A percentile compares a stretch with the other conserved stretches of the same genome.
Conservation (phyloP, 192 early-diverging fungal genomes). For the Spizellomyces punctatus region DNA sequence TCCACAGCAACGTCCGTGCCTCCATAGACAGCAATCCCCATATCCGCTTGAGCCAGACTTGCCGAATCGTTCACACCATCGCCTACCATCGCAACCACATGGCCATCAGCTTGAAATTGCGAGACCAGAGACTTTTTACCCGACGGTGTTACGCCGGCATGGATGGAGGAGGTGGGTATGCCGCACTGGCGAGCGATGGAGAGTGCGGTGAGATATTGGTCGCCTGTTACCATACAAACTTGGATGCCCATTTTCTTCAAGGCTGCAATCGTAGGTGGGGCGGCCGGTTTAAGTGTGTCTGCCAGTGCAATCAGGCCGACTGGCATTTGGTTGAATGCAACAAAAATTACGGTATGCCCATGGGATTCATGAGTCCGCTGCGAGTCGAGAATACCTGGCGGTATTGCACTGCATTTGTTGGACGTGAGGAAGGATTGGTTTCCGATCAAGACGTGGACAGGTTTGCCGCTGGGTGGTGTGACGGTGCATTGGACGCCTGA, state of each 20-base stretch:
- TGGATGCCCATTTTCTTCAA: conserved; percentile 75
- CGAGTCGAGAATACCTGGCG: conserved; percentile 36
- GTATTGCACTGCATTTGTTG: conserved; percentile 46
- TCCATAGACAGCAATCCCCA: conserved; percentile 86
- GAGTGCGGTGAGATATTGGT: conserved; percentile 81
- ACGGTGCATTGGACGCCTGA: conserved; percentile 69
- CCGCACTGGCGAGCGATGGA: conserved; percentile 82
- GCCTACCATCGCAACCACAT: conserved; percentile 87
- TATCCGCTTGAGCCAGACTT: conserved; percentile 78
- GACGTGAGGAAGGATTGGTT: conserved; percentile 67
- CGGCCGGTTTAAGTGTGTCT: conserved; percentile 82
- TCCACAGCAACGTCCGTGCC: conserved; percentile 97
- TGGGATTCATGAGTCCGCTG: conserved; percentile 58
- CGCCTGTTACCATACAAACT: conserved; percentile 92
- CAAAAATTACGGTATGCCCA: conserved; percentile 82
- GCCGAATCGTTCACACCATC: conserved; percentile 98
- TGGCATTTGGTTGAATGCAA: conserved; percentile 63
- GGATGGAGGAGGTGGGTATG: conserved; percentile 69
- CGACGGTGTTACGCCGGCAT: conserved; percentile 87
- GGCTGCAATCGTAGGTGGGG: conserved; percentile 67
- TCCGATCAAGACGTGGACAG: conserved; percentile 67
- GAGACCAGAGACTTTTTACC: conserved; percentile 84
- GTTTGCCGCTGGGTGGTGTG: conserved; percentile 2
- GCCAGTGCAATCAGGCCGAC: conserved; percentile 79
- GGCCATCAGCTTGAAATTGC: conserved; percentile 62